phyloP scores from a whole-genome alignment of 495 filamentous ascomycete genomes.

The Neurospora sp. region DNA sequence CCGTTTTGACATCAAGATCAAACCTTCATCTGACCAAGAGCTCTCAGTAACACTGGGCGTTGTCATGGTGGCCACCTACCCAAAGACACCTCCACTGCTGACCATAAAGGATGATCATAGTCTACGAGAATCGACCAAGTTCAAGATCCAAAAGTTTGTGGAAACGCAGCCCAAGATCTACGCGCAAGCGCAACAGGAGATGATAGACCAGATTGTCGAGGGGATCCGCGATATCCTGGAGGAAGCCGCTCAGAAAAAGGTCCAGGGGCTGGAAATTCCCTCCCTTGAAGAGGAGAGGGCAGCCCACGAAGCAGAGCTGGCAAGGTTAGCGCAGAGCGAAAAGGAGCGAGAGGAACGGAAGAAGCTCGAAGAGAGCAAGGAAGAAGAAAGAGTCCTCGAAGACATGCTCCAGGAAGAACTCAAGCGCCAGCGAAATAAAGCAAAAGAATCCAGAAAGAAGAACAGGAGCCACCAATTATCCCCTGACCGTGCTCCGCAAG shows the following conservation, averaged over 20 bases:
- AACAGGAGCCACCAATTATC: slow-evolving; percentile 21
- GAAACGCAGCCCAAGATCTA: slow-evolving; percentile 60
- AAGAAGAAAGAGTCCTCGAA: slow-evolving; percentile 66
- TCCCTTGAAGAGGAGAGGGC: slow-evolving; percentile 87
- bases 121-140: slow-evolving; percentile 53
- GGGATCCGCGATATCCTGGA: slow-evolving; percentile 81
- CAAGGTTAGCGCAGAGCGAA: slow-evolving; percentile 38
- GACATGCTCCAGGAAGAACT: slow-evolving; percentile 71
- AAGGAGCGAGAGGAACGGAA: slow-evolving; percentile 38
- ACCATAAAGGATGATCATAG: slow-evolving; percentile 52
- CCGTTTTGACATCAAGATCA: slow-evolving; percentile 68
- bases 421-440: slow-evolving; percentile 49
- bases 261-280: slow-evolving; percentile 61
- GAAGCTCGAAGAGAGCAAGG: slow-evolving; percentile 47
- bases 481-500: slow-evolving; percentile 20
- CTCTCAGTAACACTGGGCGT: slow-evolving; percentile 54
- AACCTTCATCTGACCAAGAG: slow-evolving; percentile 58
- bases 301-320: slow-evolving; percentile 45
- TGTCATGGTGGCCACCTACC: slow-evolving; percentile 82
- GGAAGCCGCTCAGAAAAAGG: slow-evolving; percentile 66
- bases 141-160: slow-evolving; percentile 59
- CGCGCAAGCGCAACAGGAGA: slow-evolving; percentile 48
- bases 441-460: slow-evolving; percentile 44
- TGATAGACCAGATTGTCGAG: slow-evolving; percentile 82
- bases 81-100: slow-evolving; percentile 71